Conservation (phyloP, 2,329 filamentous ascomycete genomes). For the Helicocarpus griseus region DNA sequence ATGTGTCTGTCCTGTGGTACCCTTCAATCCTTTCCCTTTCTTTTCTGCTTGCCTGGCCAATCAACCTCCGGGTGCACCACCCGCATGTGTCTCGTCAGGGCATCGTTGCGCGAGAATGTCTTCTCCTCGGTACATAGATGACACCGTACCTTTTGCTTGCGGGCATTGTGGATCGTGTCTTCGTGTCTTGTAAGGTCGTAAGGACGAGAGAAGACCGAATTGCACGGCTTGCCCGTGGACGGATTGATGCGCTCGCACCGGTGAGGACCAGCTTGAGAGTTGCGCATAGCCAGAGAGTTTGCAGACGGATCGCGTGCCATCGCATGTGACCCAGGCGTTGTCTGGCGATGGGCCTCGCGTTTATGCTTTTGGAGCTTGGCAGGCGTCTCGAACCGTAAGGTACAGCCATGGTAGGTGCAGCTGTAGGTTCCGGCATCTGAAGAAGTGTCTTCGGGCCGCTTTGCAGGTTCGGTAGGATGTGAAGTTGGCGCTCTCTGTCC, state of each 20-base stretch:
- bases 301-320: constrained; percentile 37
- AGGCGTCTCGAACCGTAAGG: constrained; percentile 77
- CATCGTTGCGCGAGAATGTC: constrained; percentile 92
- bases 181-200: constrained; percentile 96
- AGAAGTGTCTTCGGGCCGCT: constrained; percentile 53
- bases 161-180: constrained; percentile 91
- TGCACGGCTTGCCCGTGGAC: constrained; percentile 88
- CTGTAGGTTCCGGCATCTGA: constrained; percentile 87
- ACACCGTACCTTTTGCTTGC: constrained; percentile 91
- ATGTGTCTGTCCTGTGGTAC: too few species aligned
- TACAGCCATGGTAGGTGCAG: constrained; percentile 90
- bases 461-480: constrained; percentile 24
- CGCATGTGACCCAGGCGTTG: constrained; percentile 42
- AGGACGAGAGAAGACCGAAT: constrained; percentile 84
- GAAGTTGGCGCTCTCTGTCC: constrained; percentile 26
- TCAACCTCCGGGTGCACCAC: constrained; percentile 88
- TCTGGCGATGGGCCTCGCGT: constrained; percentile 78
- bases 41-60: constrained; percentile 56
- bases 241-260: constrained; percentile 89
- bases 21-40: constrained; percentile 28
- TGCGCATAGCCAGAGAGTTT: constrained; percentile 48
- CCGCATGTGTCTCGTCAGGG: constrained; percentile 84
- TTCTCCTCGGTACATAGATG: constrained; percentile 91
- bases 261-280: constrained; percentile 87
- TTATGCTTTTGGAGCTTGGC: constrained; percentile 88